Conservation (phyloP, 148 eudicot species). For the Limonium bicolor region DNA sequence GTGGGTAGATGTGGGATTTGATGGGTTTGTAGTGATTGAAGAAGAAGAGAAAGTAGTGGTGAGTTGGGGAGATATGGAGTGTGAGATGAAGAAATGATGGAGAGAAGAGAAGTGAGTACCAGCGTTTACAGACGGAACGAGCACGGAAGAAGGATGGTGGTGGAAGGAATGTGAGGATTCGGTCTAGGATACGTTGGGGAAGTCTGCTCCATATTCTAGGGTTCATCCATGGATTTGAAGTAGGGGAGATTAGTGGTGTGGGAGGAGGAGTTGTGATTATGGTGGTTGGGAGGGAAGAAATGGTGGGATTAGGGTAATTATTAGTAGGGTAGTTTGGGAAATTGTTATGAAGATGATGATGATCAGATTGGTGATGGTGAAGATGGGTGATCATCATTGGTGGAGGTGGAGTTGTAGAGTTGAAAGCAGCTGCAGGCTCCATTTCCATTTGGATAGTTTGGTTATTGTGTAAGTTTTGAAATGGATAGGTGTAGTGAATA, state of each 20-base stretch:
- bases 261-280: not conserved
- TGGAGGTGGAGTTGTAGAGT: slow-evolving; percentile 9
- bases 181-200: slow-evolving; percentile 47
- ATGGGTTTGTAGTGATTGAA: slow-evolving; percentile 45
- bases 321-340: too few species aligned
- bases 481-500: not conserved
- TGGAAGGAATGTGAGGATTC: slow-evolving; percentile 68
- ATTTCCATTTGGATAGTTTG: slow-evolving; percentile 9
- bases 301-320: not conserved
- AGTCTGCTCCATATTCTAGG: slow-evolving; percentile 68
- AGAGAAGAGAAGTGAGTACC: slow-evolving; percentile 73
- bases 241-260: not conserved
- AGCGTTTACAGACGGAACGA: slow-evolving; percentile 78
- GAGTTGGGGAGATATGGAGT: slow-evolving; percentile 40
- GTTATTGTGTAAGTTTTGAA: not conserved
- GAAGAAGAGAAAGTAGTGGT: slow-evolving; percentile 64
- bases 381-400: not conserved
- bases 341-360: not conserved
- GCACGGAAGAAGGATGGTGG: slow-evolving; percentile 72
- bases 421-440: slow-evolving; percentile 75
- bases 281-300: not conserved
- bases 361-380: not conserved
- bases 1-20: slow-evolving; percentile 11
- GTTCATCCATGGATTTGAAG: slow-evolving; percentile 57
- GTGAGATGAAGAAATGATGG: slow-evolving; percentile 50